A percentile compares a stretch with the other conserved stretches of the same genome.
Evolutionary conservation across 176 grass and related monocot genomes (phyloP).

Genomic region (Pontederia crassipes): DNA sequence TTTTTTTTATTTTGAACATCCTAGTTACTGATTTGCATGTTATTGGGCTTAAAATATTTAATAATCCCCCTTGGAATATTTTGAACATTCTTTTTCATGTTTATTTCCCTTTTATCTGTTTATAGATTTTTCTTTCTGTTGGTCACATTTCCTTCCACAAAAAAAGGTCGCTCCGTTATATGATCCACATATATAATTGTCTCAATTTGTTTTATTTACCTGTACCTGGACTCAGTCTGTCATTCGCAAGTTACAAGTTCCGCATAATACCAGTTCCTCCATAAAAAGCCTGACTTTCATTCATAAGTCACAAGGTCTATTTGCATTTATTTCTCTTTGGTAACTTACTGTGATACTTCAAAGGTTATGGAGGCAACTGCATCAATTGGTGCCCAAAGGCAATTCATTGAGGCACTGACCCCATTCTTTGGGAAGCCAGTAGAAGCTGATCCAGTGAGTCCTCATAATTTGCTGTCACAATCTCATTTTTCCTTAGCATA

Average conservation of each 20-base stretch:
- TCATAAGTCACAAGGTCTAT: background rate
- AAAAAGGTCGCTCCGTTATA: background rate
- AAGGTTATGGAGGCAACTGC: slow-evolving; percentile 84
- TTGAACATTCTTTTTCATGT: no score
- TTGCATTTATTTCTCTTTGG: background rate
- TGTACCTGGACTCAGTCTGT: slow-evolving; percentile 3
- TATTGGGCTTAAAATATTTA: no score
- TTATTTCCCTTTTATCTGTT: no score
- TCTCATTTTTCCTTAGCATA: slow-evolving; percentile 7
- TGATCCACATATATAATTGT: background rate
- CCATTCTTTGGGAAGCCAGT: slow-evolving; percentile 69
- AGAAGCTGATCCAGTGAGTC: slow-evolving; percentile 76
- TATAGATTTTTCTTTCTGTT: background rate
- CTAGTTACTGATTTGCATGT: no score
- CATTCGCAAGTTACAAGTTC: background rate
- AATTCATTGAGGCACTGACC: slow-evolving; percentile 84
- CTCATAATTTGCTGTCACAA: slow-evolving; percentile 12
- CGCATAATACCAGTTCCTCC: background rate
- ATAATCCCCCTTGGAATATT: no score
- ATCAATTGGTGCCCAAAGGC: slow-evolving; percentile 81
- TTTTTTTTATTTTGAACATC: no score
- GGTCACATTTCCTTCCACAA: background rate
- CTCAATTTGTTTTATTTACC: background rate
- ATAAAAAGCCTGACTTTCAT: background rate
- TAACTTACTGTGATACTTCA: slow-evolving; percentile 17